Conservation (phyloP, 2,329 filamentous ascomycete species). For the Thelonectria rubi region DNA sequence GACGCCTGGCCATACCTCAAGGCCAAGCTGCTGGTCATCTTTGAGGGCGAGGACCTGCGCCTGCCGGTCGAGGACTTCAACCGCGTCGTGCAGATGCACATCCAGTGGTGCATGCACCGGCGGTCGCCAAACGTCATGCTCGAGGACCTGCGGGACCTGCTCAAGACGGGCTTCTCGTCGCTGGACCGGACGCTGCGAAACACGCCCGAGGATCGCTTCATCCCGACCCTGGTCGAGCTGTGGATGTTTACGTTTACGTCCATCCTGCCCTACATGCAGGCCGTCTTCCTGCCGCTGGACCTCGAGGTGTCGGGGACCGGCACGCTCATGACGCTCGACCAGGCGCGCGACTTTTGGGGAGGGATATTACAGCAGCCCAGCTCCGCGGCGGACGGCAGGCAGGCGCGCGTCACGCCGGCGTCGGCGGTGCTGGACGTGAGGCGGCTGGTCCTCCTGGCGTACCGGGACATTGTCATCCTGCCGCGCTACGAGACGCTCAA, state of each 20-base stretch:
- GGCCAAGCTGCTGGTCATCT: slow-evolving; percentile 78
- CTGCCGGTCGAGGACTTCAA: slow-evolving; percentile 89
- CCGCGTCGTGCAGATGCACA: slow-evolving; percentile 78
- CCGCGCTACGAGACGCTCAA: slow-evolving; percentile 90
- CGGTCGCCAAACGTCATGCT: slow-evolving; percentile 75
- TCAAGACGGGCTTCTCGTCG: slow-evolving; percentile 83
- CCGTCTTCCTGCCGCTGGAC: slow-evolving; percentile 92
- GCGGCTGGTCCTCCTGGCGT: slow-evolving; percentile 86
- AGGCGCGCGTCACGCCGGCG: slow-evolving; percentile 57
- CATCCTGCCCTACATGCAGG: slow-evolving; percentile 92
- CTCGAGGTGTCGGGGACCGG: slow-evolving; percentile 91
- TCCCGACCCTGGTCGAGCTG: slow-evolving; percentile 88
- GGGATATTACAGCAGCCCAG: slow-evolving; percentile 60
- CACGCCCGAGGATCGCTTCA: slow-evolving; percentile 85
- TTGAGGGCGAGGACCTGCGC: slow-evolving; percentile 81
- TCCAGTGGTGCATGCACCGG: slow-evolving; percentile 80
- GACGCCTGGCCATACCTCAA: slow-evolving; percentile 86
- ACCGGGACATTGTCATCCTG: slow-evolving; percentile 87
- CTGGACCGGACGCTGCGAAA: slow-evolving; percentile 84
- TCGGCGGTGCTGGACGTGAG: slow-evolving; percentile 78
- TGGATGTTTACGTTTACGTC: slow-evolving; percentile 94
- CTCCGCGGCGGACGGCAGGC: slow-evolving; percentile 46
- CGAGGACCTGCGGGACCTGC: slow-evolving; percentile 78
- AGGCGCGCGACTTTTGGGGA: slow-evolving; percentile 92
- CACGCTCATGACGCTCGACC: slow-evolving; percentile 76